Percentiles rank a stretch among this genome's conserved stretches.
phyloP scores from a whole-genome alignment of 2,329 filamentous ascomycete genomes.

The Coccinonectria pachysandricola region DNA sequence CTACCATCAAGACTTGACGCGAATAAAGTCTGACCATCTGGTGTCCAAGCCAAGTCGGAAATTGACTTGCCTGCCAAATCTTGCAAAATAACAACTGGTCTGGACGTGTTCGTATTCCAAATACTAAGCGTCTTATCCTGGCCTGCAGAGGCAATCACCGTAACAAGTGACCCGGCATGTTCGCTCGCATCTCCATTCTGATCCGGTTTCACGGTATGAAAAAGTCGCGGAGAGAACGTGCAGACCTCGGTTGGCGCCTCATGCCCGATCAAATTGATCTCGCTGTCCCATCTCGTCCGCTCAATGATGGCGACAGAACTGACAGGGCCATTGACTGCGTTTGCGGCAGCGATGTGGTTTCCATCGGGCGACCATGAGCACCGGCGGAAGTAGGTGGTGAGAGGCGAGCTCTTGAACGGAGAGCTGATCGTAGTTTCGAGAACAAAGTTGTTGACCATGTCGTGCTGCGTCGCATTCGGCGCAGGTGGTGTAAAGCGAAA shows the following conservation, averaged over 20 bases:
- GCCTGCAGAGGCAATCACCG: conserved; percentile 91
- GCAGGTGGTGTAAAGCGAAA: conserved; percentile 88
- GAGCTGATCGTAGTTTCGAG: conserved; percentile 83
- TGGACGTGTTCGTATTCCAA: conserved; percentile 93
- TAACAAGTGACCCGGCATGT: conserved; percentile 49
- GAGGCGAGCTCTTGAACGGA: conserved; percentile 81
- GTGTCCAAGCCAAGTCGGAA: conserved; percentile 88
- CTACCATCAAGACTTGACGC: conserved; percentile 82
- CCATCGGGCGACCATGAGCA: conserved; percentile 98
- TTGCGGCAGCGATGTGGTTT: conserved; percentile 91
- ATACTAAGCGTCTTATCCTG: conserved; percentile 94
- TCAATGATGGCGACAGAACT: conserved; percentile 96
- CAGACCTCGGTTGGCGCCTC: conserved; percentile 96
- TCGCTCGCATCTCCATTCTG: conserved; percentile 39
- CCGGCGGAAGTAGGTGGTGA: conserved; percentile 92
- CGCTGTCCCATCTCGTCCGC: conserved; percentile 83
- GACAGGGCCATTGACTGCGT: conserved; percentile 93
- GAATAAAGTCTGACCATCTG: conserved; percentile 79
- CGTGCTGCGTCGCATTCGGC: conserved; percentile 85
- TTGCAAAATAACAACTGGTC: conserved; percentile 82
- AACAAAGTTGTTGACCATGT: conserved; percentile 94
- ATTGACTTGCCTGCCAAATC: conserved; percentile 86
- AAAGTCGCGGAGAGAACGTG: conserved; percentile 88
- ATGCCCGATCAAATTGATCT: conserved; percentile 95
- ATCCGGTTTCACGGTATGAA: conserved; percentile 59